Percentiles rank a stretch among this genome's conserved stretches.
Evolutionary conservation across 768 basidiomycete genomes (phyloP).

Genomic region (Termitomyces sp.): DNA sequence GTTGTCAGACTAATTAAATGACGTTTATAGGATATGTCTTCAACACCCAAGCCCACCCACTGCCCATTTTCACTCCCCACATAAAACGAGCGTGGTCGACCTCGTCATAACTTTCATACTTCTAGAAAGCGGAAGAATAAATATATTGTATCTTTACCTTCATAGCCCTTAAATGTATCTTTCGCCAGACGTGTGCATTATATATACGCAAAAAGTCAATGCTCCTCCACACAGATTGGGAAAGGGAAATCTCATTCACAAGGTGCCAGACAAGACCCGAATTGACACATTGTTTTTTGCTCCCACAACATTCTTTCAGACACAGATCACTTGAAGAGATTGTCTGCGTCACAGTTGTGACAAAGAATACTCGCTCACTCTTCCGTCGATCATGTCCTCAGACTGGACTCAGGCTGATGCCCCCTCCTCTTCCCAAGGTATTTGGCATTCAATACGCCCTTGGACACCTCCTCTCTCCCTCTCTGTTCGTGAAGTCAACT

Average conservation of each 20-base stretch:
- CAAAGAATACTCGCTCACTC: neutral
- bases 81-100: constrained; percentile 11
- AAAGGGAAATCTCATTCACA: neutral
- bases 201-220: neutral
- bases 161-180: neutral
- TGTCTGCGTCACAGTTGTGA: neutral
- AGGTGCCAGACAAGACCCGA: neutral
- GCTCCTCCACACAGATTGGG: neutral
- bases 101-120: neutral
- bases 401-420: constrained; percentile 16
- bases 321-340: too few relatives aligned
- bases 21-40: constrained; percentile 67
- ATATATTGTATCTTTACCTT: neutral
- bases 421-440: constrained; percentile 17
- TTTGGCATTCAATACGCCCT: constrained; percentile 72
- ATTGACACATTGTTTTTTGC: neutral
- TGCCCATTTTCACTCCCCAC: constrained; percentile 26
- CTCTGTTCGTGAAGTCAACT: constrained; percentile 74
- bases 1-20: neutral
- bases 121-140: too few relatives aligned
- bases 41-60: constrained; percentile 73
- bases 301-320: too few relatives aligned
- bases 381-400: constrained; percentile 18
- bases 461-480: constrained; percentile 72
- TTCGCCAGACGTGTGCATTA: neutral